Base-by-base conservation (phyloP, 2,329 filamentous ascomycete genomes). In the Chalara sp. region DNA sequence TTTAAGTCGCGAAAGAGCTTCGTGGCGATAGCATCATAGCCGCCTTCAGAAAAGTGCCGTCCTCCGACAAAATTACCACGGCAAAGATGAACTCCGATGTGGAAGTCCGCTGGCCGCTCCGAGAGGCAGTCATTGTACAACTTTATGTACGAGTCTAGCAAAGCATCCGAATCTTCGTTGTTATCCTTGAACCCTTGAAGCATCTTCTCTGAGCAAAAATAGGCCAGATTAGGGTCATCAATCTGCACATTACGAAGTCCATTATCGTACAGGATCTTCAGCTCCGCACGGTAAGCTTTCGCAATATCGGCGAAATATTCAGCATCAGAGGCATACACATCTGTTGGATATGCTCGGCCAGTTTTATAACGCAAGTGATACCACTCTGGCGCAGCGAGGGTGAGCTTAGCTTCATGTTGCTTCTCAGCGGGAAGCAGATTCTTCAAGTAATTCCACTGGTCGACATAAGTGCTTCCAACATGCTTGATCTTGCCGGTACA, bases 41-140 rank as follows among this genome's bases (percentile, higher is more conserved):
- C 78, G 30, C 82, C 83, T 62, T 84, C 80, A 48, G 80, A 79
- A 60, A 86, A 86, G 68, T 84, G 79, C 31, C 81, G 75, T 21
- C 79, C 80, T 49, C 79, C 78, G 56, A 83, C 80, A 65, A 85
- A 86, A 70, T 86, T 86, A 45, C 77, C 78, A 6, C 77, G 77
- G 75, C 87, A 90, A 48, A 90, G 73, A 64, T 91, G 87, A 12
- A 91, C 83, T 44, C 87, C 87, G 3, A 87, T 76, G 67, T 89
- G 86, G 74, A 90, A 79, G 63, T 90, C 86, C 2, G 73, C 65
- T 0, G 86, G 84, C 0, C 80, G 70, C 60, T 79, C 77, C 60
- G 74, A 71, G 62, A 88, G 75, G 61, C 76, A 81, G 66, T 86
- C 82, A 65, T 90, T 90, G 74, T 90, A 90, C 57, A 88, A 79